These are phyloP conservation scores for Podila horticola DNA, from an alignment of 192 early-diverging fungal genomes.

Conservation along the genomic window DNA sequence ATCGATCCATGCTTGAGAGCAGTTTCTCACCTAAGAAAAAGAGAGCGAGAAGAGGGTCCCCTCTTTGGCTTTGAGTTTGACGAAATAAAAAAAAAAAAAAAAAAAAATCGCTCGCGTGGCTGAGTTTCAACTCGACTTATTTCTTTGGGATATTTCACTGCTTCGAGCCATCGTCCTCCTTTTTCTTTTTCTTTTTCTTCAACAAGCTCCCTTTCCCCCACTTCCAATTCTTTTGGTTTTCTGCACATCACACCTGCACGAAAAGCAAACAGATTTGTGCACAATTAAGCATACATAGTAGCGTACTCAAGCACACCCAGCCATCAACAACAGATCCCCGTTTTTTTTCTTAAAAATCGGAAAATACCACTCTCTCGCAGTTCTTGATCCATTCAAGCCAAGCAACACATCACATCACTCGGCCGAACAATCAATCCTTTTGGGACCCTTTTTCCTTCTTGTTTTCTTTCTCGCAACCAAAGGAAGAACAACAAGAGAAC, in stretches of 20 bases:
- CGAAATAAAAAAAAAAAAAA: neutral
- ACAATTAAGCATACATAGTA: constrained; percentile 2
- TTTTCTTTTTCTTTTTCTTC: neutral
- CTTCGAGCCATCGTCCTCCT: neutral
- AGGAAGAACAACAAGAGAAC: neutral
- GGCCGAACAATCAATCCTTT: neutral
- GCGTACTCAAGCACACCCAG: neutral
- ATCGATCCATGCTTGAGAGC: too few relatives aligned
- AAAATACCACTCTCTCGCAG: too few relatives aligned
- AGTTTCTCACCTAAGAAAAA: neutral
- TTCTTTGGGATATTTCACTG: constrained; percentile 1
- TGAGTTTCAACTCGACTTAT: neutral
- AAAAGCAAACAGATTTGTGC: neutral
- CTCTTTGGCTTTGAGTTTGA: too few relatives aligned
- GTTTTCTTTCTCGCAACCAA: neutral
- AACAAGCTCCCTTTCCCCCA: neutral
- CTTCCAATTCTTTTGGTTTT: constrained; percentile 1
- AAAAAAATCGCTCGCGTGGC: neutral
- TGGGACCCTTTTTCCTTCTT: constrained; percentile 1
- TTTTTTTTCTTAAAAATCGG: too few relatives aligned
- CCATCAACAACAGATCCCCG: too few relatives aligned
- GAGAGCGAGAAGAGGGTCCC: neutral
- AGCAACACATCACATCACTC: neutral
- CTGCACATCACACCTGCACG: neutral
- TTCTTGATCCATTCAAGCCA: neutral